Base-by-base conservation (phyloP, 1,284 basidiomycete species). In the Porogramme epimiltina region DNA sequence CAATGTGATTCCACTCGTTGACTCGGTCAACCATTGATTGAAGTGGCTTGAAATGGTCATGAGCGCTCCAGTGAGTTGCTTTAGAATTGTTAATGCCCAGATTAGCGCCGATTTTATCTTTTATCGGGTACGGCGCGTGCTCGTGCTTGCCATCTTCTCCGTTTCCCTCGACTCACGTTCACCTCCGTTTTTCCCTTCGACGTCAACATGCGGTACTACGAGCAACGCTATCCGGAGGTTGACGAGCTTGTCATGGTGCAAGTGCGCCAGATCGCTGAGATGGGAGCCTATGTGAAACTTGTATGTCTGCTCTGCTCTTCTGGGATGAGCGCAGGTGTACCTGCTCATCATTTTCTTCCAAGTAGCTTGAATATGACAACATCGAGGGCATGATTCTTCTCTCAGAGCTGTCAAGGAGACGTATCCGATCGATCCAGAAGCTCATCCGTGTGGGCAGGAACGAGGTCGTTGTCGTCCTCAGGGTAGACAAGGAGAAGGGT, bases 401-500 rank as follows among this genome's bases (percentile, higher is more conserved):
- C 20, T 98, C 96, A 9, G 97, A 99, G 72, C 86, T 99, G 8
- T 98, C 95, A 18, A 79, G 97, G 66, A 82, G 97, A 69, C 96
- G 97, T 73, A 99, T 99, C 67, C 79, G 96, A 65, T 96, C 93
- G 18, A 98, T 99, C 45, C 96, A 99, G 72, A 99, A 99, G 73
- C 84, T 99, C 51, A 99, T 99, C 71, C 82, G 96, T 52, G 95
- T 99, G 3, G 96, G 96, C 19, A 83, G 97, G 65, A 99, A 99
- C 71, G 96, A 99, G 71, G 96, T 99, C 55, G 96, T 99, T 55
- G 96, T 99, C 55, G 97, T 99, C 0, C 84, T 99, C 61, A 82
- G 96, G 70, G 96, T 99, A 34, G 96, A 99, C 81, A 98, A 98
- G 73, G 97, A 99, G 74, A 99, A 99, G 79, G 97, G 95, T 92